phyloP scores from a whole-genome alignment of 73 alveolate species.

The Paraurostyla sp. region DNA sequence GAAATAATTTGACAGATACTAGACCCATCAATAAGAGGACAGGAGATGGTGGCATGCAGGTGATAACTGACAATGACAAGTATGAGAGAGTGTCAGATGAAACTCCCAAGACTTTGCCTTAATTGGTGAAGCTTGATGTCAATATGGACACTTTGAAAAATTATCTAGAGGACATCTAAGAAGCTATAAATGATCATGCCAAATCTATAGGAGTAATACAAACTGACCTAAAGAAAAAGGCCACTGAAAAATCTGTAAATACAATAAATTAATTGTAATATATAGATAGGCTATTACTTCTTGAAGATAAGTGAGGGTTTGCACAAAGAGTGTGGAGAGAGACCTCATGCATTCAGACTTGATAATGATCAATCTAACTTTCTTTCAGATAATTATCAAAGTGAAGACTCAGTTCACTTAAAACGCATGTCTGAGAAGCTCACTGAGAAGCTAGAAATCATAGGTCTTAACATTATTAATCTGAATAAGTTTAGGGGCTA shows the following conservation, averaged over 20 bases:
- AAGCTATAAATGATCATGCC: constrained; percentile 58
- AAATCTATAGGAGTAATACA: background rate
- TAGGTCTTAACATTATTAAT: constrained; percentile 53
- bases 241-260: constrained; percentile 13
- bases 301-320: constrained; percentile 59
- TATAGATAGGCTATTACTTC: constrained; percentile 32
- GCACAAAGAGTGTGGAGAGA: constrained; percentile 78
- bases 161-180: constrained; percentile 53
- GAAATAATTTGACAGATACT: background rate
- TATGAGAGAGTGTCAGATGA: constrained; percentile 33
- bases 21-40: background rate
- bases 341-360: constrained; percentile 71
- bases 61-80: background rate
- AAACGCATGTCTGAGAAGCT: constrained; percentile 59
- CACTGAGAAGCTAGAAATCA: constrained; percentile 67
- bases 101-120: constrained; percentile 21
- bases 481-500: background rate
- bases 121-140: constrained; percentile 28
- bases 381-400: constrained; percentile 29
- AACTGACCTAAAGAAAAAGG: constrained; percentile 23
- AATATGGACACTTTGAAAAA: constrained; percentile 29
- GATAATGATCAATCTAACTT: constrained; percentile 41
- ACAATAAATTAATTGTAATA: background rate
- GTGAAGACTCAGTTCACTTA: constrained; percentile 32
- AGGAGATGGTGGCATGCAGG: background rate